Evolutionary conservation across 1,284 basidiomycete genomes (phyloP), one percentile per base, ranked within the genome.

Genomic region (Stygiomarasmius scandens): DNA sequence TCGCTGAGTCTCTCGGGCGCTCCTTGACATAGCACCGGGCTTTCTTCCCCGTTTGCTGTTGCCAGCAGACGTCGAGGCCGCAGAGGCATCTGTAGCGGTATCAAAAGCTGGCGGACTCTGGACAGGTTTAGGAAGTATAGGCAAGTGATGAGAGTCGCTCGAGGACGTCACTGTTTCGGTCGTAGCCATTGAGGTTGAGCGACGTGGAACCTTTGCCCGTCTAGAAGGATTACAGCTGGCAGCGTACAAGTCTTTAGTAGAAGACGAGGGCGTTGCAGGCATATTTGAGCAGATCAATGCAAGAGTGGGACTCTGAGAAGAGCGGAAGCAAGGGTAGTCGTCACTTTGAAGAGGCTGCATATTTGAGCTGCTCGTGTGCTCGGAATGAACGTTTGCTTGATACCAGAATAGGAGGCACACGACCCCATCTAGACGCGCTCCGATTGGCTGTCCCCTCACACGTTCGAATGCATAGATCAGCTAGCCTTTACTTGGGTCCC

Each of bases 1-100:
- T 58, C 90, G 86, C 71, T 88, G 86, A 1, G 87, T 82, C 70
- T 91, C 89, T 54, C 90, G 80, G 29, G 87, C 88, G 5, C 83
- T 80, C 59, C 88, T 86, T 12, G 89, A 88, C 49, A 88, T 69
- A 11, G 82, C 77, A 3, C 84, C 84, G 0, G 88, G 87, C 66
- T 87, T 90, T 56, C 89, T 83, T 11, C 87, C 88, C 22, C 89
- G 83, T 58, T 83, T 87, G 57, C 38, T 16, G 16, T 5, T 41
- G n/a, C 14, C 16, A 41, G 38, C 16, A 41, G 38, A n/a, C 14
- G 38, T 41, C 11, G 38, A 41, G 38, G 38, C 5, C 4, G 16
- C 6, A 16, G 38, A 16, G 16, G 38, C 8, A 41, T 8, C 16
- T 9, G 38, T 16, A 41, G 6, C 29, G 29, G 29, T 32, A 32